A percentile compares a stretch with the other conserved stretches of the same genome.
Conservation (phyloP, 129 eudicot genomes). For the Arctium lappa region DNA sequence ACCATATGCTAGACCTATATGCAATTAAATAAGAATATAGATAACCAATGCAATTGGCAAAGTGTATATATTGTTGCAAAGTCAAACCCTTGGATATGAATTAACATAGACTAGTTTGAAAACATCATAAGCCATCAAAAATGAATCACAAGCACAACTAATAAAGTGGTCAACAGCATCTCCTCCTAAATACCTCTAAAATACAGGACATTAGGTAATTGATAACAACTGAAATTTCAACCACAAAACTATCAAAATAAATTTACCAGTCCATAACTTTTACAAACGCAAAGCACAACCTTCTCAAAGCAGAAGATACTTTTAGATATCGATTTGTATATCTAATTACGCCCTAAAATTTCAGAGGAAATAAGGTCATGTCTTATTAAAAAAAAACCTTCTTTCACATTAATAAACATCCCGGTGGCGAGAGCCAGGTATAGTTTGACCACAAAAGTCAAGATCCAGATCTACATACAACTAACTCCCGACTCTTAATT, state of each 20-base stretch:
- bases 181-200: constrained; percentile 5
- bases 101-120: not conserved
- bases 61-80: not conserved
- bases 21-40: not conserved
- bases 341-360: not conserved
- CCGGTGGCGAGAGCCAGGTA: not conserved
- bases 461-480: constrained; percentile 20
- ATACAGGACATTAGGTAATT: not conserved
- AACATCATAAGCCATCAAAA: not conserved
- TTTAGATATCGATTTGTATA: not conserved
- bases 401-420: not conserved
- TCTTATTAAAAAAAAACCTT: not conserved
- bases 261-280: not conserved
- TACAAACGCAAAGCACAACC: not conserved
- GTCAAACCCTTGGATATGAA: not conserved
- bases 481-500: not conserved
- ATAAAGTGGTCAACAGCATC: constrained; percentile 10
- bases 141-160: not conserved
- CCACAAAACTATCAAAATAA: not conserved
- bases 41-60: not conserved
- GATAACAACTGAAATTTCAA: not conserved
- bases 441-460: constrained; percentile 20
- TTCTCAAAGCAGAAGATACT: not conserved
- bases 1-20: not conserved
- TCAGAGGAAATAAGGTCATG: not conserved